Conservation (phyloP, 2,329 filamentous ascomycete genomes). For the Didymella segeticola region DNA sequence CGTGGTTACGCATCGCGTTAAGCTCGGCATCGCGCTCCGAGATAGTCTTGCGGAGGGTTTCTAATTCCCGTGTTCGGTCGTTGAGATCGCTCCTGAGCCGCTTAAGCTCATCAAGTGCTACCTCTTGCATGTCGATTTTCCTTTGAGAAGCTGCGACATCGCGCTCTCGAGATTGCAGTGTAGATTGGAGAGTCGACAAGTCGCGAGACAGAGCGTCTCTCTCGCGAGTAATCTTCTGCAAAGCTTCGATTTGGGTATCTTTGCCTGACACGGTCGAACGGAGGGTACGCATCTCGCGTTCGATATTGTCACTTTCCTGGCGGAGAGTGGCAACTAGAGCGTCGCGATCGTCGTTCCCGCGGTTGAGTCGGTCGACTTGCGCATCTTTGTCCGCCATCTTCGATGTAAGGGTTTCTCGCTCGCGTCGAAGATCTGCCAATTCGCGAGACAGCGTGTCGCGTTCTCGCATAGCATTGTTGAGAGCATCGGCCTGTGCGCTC, state of each 20-base stretch:
- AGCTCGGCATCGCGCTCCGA: conserved; percentile 47
- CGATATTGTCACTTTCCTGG: conserved; percentile 32
- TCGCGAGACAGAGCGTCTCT: conserved; percentile 41
- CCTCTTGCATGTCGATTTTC: conserved; percentile 41
- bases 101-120: conserved; percentile 40
- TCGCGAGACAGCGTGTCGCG: conserved; percentile 38
- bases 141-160: conserved; percentile 40
- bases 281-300: conserved; percentile 33
- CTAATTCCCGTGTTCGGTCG: conserved; percentile 45
- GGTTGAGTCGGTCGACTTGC: conserved; percentile 40
- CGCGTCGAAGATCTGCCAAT: conserved; percentile 39
- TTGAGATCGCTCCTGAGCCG: conserved; percentile 36
- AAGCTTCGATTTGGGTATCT: conserved; percentile 44
- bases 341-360: conserved; percentile 39
- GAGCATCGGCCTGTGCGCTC: conserved; percentile 38
- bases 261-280: conserved; percentile 39
- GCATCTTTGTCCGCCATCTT: conserved; percentile 40
- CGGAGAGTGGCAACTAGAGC: conserved; percentile 38
- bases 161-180: conserved; percentile 43
- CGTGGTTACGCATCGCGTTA: conserved; percentile 43
- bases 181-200: conserved; percentile 37
- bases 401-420: conserved; percentile 35
- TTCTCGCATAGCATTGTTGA: conserved; percentile 40
- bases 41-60: conserved; percentile 44
- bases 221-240: conserved; percentile 45